A percentile compares a stretch with the other conserved stretches of the same genome.
Conservation (phyloP, 1,284 basidiomycete genomes). For the Laetiporus sulphureus region DNA sequence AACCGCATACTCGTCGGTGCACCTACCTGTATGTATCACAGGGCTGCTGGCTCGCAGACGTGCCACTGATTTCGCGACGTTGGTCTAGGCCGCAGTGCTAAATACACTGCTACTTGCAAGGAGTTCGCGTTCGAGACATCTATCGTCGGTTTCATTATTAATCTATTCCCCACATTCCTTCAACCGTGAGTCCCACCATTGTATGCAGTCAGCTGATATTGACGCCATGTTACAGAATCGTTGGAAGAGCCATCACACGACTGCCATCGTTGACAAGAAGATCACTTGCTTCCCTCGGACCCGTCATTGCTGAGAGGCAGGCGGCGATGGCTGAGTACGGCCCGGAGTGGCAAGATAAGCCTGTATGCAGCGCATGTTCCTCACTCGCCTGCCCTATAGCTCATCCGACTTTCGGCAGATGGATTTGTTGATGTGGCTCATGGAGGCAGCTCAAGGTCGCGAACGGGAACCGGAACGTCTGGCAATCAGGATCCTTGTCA, state of each 20-base stretch:
- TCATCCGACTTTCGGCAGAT: not conserved
- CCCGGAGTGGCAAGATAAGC: conserved; percentile 9
- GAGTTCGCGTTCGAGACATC: conserved; percentile 6
- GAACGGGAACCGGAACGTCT: conserved; percentile 9
- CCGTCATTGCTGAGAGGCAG: conserved; percentile 7
- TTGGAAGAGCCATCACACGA: conserved; percentile 7
- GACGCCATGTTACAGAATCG: conserved; percentile 1
- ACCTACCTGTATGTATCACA: conserved; percentile 9
- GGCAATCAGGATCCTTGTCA: conserved; percentile 10
- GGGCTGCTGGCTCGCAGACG: not conserved
- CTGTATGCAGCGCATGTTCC: conserved; percentile 3
- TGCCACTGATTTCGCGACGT: not conserved
- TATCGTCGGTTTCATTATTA: conserved; percentile 7
- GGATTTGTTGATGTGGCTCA: conserved; percentile 10
- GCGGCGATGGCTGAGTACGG: conserved; percentile 10
- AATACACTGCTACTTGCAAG: conserved; percentile 8
- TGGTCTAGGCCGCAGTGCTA: conserved; percentile 6
- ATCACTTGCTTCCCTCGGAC: conserved; percentile 2
- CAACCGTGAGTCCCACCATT: conserved; percentile 8
- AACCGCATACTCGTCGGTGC: conserved; percentile 13
- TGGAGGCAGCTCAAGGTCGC: conserved; percentile 9
- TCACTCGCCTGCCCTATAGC: not conserved
- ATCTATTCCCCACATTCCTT: conserved; percentile 11
- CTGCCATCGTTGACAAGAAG: conserved; percentile 1
- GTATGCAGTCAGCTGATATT: not conserved